Percentiles rank a stretch among this genome's conserved stretches.
phyloP scores from a whole-genome alignment of 2,329 filamentous ascomycete genomes.

The Lachnellula hyalina region DNA sequence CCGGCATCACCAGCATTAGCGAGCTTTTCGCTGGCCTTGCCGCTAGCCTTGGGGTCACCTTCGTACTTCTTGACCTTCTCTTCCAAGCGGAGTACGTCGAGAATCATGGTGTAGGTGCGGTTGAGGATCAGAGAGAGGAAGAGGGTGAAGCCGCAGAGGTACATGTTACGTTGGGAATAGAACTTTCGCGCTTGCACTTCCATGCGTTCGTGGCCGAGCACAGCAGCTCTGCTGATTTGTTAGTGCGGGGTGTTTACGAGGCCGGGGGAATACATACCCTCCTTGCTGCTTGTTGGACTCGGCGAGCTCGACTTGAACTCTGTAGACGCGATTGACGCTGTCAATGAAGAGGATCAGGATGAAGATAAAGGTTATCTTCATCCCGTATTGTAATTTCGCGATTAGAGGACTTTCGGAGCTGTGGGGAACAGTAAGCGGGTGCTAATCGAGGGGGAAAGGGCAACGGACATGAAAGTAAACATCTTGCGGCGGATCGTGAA shows the following conservation, averaged over 20 bases:
- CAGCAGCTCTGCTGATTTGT: slow-evolving; percentile 47
- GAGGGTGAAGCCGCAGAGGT: slow-evolving; percentile 97
- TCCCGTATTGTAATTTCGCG: slow-evolving; percentile 91
- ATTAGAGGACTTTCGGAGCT: slow-evolving; percentile 46
- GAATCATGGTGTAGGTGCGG: slow-evolving; percentile 87
- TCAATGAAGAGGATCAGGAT: slow-evolving; percentile 97
- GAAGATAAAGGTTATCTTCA: slow-evolving; percentile 99
- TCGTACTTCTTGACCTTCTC: slow-evolving; percentile 83
- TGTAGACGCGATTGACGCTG: slow-evolving; percentile 92
- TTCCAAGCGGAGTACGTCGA: slow-evolving; percentile 60
- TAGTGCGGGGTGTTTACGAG: slow-evolving; percentile 13
- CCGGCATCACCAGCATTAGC: slow-evolving; percentile 67
- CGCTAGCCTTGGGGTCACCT: slow-evolving; percentile 53
- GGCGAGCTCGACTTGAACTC: slow-evolving; percentile 84
- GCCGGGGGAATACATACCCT: slow-evolving; percentile 19
- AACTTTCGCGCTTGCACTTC: slow-evolving; percentile 99
- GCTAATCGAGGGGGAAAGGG: slow-evolving; percentile 28
- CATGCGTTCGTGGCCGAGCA: slow-evolving; percentile 89
- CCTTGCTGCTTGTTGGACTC: slow-evolving; percentile 58
- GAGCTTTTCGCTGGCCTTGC: slow-evolving; percentile 68
- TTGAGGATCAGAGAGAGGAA: slow-evolving; percentile 98
- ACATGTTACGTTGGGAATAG: slow-evolving; percentile 99
- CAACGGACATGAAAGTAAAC: slow-evolving; percentile 78
- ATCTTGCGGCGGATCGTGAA: slow-evolving; percentile 51
- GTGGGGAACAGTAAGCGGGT: slow-evolving; percentile 15